A percentile compares a stretch with the other conserved stretches of the same genome.
These are phyloP conservation scores for Dothiorella sarmentorum DNA, from an alignment of 2,329 filamentous ascomycete species.

Conservation along the genomic window DNA sequence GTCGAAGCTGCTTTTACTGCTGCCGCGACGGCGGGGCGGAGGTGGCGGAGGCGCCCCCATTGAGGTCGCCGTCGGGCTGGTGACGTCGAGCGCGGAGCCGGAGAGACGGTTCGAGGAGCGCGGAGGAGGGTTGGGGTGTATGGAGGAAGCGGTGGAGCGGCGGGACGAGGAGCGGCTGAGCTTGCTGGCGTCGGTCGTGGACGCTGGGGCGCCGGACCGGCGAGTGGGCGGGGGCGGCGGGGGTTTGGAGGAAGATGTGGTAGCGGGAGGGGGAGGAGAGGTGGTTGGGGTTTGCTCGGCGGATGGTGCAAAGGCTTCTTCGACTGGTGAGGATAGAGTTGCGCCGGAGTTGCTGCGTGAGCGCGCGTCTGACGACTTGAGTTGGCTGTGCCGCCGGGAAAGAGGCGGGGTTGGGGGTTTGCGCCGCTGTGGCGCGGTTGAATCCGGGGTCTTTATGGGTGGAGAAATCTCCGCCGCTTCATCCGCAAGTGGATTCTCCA, in stretches of 20 bases:
- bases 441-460: not conserved
- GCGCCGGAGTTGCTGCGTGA: slow-evolving; percentile 36
- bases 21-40: slow-evolving; percentile 11
- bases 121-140: not conserved
- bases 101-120: slow-evolving; percentile 12
- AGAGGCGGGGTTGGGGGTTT: slow-evolving; percentile 28
- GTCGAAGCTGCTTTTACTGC: slow-evolving; percentile 17
- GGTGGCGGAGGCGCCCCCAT: not conserved
- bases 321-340: slow-evolving; percentile 34
- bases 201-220: slow-evolving; percentile 11
- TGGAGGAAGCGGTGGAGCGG: slow-evolving; percentile 17
- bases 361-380: slow-evolving; percentile 28
- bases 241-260: not conserved
- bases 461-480: not conserved
- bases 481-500: not conserved
- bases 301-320: not conserved
- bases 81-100: slow-evolving; percentile 6
- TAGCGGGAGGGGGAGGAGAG: not conserved
- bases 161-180: slow-evolving; percentile 12
- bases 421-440: slow-evolving; percentile 22
- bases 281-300: not conserved
- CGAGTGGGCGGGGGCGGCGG: slow-evolving; percentile 12
- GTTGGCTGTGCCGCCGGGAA: slow-evolving; percentile 32
- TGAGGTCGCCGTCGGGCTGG: not conserved
- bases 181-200: not conserved